A percentile compares a stretch with the other conserved stretches of the same genome.
Evolutionary conservation across 805 yeast genomes (phyloP).

Genomic region (Monosporozyma aquatica): DNA sequence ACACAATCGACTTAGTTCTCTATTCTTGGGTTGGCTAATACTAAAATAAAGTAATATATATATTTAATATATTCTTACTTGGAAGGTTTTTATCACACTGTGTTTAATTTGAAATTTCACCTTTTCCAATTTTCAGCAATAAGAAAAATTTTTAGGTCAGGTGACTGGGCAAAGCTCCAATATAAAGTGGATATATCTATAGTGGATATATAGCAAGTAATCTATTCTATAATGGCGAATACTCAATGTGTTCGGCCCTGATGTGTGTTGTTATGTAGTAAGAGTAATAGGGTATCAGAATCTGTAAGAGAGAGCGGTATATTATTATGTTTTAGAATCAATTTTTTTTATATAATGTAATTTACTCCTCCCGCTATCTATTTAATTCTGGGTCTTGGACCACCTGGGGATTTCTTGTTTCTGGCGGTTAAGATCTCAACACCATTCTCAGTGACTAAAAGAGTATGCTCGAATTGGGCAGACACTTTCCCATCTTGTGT

Average conservation of each 20-base stretch:
- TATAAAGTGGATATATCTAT: neutral
- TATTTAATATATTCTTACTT: no score
- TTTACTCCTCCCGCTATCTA: conserved; percentile 11
- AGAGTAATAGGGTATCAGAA: no score
- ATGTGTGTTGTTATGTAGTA: no score
- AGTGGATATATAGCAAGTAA: no score
- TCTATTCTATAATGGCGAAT: no score
- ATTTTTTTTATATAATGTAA: no score
- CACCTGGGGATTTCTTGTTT: conserved; percentile 78
- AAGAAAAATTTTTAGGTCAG: conserved; percentile 1
- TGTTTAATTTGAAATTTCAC: neutral
- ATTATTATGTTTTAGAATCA: no score
- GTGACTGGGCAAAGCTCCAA: neutral
- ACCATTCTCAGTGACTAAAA: conserved; percentile 88
- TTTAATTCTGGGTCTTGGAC: conserved; percentile 53
- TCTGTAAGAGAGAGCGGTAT: no score
- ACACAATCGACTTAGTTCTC: no score
- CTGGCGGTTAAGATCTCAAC: conserved; percentile 84
- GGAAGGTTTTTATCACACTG: no score
- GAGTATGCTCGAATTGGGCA: conserved; percentile 93
- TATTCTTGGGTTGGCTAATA: neutral
- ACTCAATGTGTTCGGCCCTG: no score
- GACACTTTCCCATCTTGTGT: conserved; percentile 84
- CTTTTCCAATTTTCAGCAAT: neutral
- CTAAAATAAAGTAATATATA: no score